Evolutionary conservation across 768 basidiomycete species (phyloP).

Genomic region (Mycena maculata): DNA sequence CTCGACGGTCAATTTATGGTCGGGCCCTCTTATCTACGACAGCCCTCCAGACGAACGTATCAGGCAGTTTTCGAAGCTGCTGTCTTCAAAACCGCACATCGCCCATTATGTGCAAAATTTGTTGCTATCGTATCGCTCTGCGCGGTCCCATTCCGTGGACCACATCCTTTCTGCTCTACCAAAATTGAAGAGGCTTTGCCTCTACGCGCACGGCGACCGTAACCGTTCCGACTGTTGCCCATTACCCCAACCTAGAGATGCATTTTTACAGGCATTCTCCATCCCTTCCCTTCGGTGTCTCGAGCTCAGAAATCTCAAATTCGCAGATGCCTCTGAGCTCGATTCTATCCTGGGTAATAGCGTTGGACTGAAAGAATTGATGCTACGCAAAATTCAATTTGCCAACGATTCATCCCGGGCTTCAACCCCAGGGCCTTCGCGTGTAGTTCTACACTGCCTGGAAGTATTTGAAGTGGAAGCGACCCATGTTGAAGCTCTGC

Average conservation of each 20-base stretch:
- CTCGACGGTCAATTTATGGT: neutral
- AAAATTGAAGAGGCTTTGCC: neutral
- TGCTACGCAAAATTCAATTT: neutral
- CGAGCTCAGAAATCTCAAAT: neutral
- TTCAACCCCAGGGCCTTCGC: neutral
- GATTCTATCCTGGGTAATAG: neutral
- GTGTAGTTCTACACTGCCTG: neutral
- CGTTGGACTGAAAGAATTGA: neutral
- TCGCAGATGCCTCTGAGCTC: neutral
- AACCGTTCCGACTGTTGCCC: neutral
- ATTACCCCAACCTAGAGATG: constrained; percentile 1
- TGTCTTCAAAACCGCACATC: neutral
- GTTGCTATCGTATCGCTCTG: too few relatives aligned
- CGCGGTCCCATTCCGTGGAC: neutral
- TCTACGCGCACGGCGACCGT: neutral
- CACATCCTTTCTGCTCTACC: neutral
- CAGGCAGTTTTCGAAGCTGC: neutral
- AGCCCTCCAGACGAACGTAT: neutral
- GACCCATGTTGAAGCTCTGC: neutral
- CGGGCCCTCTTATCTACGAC: neutral
- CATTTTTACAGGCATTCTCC: neutral
- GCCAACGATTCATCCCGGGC: neutral
- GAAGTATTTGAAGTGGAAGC: neutral
- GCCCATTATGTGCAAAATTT: neutral
- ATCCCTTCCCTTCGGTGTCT: neutral